Base-by-base conservation (phyloP, 2,329 filamentous ascomycete species). In the Colletotrichum simmondsii region DNA sequence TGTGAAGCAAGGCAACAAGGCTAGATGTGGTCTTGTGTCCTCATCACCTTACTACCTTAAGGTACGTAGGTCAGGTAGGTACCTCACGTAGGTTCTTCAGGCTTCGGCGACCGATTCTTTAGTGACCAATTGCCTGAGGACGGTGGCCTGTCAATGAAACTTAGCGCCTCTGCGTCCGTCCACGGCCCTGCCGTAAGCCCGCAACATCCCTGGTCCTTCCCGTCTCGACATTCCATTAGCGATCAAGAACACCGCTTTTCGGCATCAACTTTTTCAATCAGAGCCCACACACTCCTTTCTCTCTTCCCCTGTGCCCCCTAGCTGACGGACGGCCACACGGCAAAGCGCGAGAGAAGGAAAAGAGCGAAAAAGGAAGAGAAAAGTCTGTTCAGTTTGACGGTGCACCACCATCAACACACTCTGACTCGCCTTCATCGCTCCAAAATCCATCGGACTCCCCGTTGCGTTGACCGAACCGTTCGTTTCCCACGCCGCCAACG, bases 211-310 rank as follows among this genome's bases (percentile, higher is more conserved):
- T 61, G 58, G 30, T 53, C 61, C 59, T n/a, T n/a, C 19, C 46
- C 66, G 70, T 65, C 46, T 70, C 70, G 70, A 72, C 60, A 72
- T 72, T 72, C 70, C 70, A 60, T 72, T 70, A 72, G 70, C 70
- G 66, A 61, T 70, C 42, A 58, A 49, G 49, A 67, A 42, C 14
- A 32, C 37, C 42, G 54, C 10, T 28, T 16, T 24, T 59, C 68
- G 57, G 57, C 69, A 53, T 57, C 58, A 42, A 24, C 37, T 63
- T 32, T 19, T 52, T 32, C 19, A 7, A 7, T 5, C 14, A 10
- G 5, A 49, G n/a, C 5, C 24, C 11, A 28, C 54, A 52, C 19
- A 49, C 35, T 56, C 63, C 30, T 67, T 60, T 32, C 26, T 22
- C n/a, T 8, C 10, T n/a, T 14, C 14, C 19, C 8, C 22, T 24